Percentiles rank a stretch among this genome's conserved stretches.
phyloP scores from a whole-genome alignment of 2,329 filamentous ascomycete species.

The Fusarium guadeloupense region DNA sequence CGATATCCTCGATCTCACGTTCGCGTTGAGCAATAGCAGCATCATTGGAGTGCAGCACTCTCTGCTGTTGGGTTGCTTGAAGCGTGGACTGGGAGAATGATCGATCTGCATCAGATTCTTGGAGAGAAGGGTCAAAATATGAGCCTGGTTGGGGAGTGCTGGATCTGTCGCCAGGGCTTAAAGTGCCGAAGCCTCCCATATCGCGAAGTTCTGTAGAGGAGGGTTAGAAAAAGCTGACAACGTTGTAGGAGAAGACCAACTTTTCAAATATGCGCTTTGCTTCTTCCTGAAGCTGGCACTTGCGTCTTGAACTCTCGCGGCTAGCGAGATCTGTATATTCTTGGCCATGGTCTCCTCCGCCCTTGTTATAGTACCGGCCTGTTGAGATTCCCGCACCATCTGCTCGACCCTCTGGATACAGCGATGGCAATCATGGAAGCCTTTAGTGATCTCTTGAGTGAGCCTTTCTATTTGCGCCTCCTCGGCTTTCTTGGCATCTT shows the following conservation, averaged over 20 bases:
- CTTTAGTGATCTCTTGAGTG: slow-evolving; percentile 88
- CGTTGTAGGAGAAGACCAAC: slow-evolving; percentile 56
- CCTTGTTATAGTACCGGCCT: slow-evolving; percentile 75
- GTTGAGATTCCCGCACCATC: slow-evolving; percentile 84
- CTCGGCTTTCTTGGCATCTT: slow-evolving; percentile 85
- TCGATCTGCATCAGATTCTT: slow-evolving; percentile 93
- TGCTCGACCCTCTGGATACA: slow-evolving; percentile 87
- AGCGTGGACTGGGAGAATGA: slow-evolving; percentile 91
- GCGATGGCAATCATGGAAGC: slow-evolving; percentile 89
- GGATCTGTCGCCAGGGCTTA: slow-evolving; percentile 62
- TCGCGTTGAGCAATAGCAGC: slow-evolving; percentile 89
- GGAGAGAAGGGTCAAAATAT: slow-evolving; percentile 85
- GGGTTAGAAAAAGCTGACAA: slow-evolving; percentile 1
- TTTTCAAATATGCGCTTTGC: slow-evolving; percentile 95
- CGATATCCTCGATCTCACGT: slow-evolving; percentile 96
- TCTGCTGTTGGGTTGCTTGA: slow-evolving; percentile 77
- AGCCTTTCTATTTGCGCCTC: slow-evolving; percentile 89
- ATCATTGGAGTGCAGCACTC: slow-evolving; percentile 78
- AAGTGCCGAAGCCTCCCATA: slow-evolving; percentile 67
- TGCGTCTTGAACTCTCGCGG: slow-evolving; percentile 87
- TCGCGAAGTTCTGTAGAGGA: slow-evolving; percentile 73
- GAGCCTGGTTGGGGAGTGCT: slow-evolving; percentile 60
- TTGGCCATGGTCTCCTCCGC: slow-evolving; percentile 95
- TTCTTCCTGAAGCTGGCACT: slow-evolving; percentile 96
- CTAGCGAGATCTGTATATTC: slow-evolving; percentile 93